Percentiles rank a stretch among this genome's conserved stretches.
Evolutionary conservation across 345 rosid species (phyloP).

Genomic region (Linum tenue): DNA sequence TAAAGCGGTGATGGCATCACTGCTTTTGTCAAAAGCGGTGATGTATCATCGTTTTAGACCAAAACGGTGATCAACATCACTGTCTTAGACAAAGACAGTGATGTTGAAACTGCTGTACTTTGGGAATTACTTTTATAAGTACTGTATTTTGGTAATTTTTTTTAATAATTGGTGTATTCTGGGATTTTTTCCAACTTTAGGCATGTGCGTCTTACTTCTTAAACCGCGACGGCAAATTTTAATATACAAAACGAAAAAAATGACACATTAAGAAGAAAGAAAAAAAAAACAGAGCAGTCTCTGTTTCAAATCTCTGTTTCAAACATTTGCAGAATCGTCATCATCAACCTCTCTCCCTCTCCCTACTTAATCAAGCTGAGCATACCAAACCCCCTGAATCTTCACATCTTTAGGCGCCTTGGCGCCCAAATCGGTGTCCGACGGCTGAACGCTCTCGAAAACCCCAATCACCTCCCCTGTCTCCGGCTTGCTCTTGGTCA

Average conservation of each 20-base stretch:
- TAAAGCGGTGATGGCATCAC: no score
- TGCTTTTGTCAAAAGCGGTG: no score
- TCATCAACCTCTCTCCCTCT: background rate
- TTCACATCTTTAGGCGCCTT: slow-evolving; percentile 92
- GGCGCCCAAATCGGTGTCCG: slow-evolving; percentile 95
- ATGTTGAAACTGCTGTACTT: no score
- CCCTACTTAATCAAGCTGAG: slow-evolving; percentile 56
- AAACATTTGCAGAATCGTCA: background rate
- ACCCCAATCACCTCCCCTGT: slow-evolving; percentile 90
- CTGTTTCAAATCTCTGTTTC: background rate
- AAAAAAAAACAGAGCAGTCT: background rate
- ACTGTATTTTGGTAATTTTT: no score
- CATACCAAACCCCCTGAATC: slow-evolving; percentile 95
- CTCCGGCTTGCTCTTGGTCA: slow-evolving; percentile 75
- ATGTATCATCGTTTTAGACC: no score
- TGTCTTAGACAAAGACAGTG: no score
- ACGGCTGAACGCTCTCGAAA: slow-evolving; percentile 96
- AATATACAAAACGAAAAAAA: background rate
- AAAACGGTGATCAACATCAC: no score
- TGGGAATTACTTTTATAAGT: no score
- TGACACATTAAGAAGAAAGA: background rate
- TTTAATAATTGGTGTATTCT: no score
- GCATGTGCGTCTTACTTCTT: background rate
- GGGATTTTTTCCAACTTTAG: no score
- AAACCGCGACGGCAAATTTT: background rate